Evolutionary conservation across 106 monocot genomes (phyloP).

Genomic region (Posidonia australis): DNA sequence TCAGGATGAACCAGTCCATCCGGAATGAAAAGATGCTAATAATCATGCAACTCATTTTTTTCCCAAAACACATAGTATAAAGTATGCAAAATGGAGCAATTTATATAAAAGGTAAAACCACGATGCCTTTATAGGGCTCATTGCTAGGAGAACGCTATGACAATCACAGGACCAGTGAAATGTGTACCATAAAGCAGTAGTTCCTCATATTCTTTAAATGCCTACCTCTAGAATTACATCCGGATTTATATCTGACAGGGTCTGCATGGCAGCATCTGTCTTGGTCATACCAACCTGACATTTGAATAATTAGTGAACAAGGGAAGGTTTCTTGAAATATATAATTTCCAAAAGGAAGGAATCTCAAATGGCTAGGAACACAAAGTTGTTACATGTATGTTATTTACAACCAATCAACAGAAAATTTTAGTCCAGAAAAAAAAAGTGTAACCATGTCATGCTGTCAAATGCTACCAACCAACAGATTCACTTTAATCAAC

Average conservation of each 20-base stretch:
- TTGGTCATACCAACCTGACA: conserved; percentile 95
- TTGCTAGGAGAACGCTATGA: too few relatives aligned
- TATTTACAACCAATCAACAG: too few relatives aligned
- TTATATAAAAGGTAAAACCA: too few relatives aligned
- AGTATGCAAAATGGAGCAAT: too few relatives aligned
- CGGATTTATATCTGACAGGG: conserved; percentile 90
- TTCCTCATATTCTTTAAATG: background rate
- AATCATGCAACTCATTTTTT: too few relatives aligned
- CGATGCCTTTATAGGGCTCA: too few relatives aligned
- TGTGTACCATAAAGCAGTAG: background rate
- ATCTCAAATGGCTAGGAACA: background rate
- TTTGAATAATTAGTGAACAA: conserved; percentile 1
- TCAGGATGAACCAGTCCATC: too few relatives aligned
- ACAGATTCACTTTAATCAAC: background rate
- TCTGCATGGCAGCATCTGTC: conserved; percentile 96
- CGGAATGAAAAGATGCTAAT: too few relatives aligned
- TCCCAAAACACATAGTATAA: too few relatives aligned
- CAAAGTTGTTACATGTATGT: background rate
- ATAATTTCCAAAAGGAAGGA: background rate
- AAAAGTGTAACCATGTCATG: background rate
- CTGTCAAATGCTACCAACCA: background rate
- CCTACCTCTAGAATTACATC: conserved; percentile 87
- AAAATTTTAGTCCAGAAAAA: background rate
- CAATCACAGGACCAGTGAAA: background rate
- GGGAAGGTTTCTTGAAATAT: background rate